Evolutionary conservation across 1,284 basidiomycete species (phyloP).

Genomic region (Apiotrichum akiyoshidainum): DNA sequence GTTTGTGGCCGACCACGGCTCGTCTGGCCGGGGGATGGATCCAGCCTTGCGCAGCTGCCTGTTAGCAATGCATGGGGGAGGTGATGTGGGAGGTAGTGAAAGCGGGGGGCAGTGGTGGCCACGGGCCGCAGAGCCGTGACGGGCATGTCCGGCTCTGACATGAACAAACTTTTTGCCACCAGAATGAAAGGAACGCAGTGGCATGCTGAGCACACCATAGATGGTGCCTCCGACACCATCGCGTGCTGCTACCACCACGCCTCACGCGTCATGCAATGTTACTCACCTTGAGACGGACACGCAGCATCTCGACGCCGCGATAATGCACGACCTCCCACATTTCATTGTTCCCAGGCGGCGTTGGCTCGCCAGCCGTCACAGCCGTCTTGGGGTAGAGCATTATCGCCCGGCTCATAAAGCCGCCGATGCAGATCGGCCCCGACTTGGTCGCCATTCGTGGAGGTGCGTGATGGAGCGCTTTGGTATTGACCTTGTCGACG

Average conservation of each 20-base stretch:
- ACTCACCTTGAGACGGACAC: slow-evolving; percentile 63
- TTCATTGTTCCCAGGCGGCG: slow-evolving; percentile 28
- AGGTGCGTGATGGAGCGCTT: slow-evolving; percentile 27
- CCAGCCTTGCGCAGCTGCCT: slow-evolving; percentile 32
- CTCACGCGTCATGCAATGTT: not conserved
- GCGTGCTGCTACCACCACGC: not conserved
- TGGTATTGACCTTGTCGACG: slow-evolving; percentile 28
- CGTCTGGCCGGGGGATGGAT: slow-evolving; percentile 57
- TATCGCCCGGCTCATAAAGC: slow-evolving; percentile 72
- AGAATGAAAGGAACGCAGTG: not conserved
- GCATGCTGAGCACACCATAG: not conserved
- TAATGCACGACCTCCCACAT: slow-evolving; percentile 32
- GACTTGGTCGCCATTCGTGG: slow-evolving; percentile 14
- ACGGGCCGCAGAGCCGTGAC: not conserved
- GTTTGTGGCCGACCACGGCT: slow-evolving; percentile 54
- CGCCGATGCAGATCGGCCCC: slow-evolving; percentile 72
- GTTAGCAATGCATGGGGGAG: slow-evolving; percentile 9
- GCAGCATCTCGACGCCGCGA: slow-evolving; percentile 64
- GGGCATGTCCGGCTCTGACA: not conserved
- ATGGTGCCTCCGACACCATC: too few relatives aligned
- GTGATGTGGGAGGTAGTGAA: not conserved
- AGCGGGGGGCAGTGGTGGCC: too few relatives aligned
- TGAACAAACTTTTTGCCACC: slow-evolving; percentile 2
- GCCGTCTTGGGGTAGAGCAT: slow-evolving; percentile 81
- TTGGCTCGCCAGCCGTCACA: slow-evolving; percentile 56